These are phyloP conservation scores for Graphilbum fragrans DNA, from an alignment of 2,329 filamentous ascomycete species.

Conservation along the genomic window DNA sequence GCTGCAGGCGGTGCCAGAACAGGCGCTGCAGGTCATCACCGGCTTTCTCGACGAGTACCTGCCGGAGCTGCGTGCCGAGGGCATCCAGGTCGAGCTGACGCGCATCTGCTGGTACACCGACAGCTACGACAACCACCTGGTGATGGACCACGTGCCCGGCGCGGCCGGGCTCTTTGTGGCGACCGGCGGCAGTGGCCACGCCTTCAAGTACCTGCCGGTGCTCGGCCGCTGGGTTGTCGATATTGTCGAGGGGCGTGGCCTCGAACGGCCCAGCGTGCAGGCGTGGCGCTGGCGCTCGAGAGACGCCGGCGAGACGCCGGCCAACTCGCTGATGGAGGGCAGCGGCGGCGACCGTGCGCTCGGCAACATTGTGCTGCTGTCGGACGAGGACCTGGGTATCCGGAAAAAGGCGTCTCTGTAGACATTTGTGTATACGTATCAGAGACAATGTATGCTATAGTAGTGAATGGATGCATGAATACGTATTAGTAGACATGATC, in stretches of 20 bases:
- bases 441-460: no score
- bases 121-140: constrained; percentile 20
- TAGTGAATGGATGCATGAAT: no score
- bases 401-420: no score
- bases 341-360: no score
- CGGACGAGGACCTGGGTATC: no score
- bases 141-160: constrained; percentile 21
- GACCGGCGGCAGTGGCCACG: constrained; percentile 14
- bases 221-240: constrained; percentile 29
- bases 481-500: no score
- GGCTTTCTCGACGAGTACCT: constrained; percentile 25
- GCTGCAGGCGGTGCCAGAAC: constrained; percentile 10
- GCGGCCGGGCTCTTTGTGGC: constrained; percentile 1
- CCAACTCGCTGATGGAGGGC: constrained; percentile 13
- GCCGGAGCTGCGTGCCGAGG: constrained; percentile 24
- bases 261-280: constrained; percentile 15
- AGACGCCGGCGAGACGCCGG: neutral
- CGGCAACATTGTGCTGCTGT: neutral
- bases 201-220: constrained; percentile 18
- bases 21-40: constrained; percentile 14
- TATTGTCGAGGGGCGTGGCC: constrained; percentile 22
- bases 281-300: constrained; percentile 11
- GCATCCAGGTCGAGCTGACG: constrained; percentile 22
- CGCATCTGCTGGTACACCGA: constrained; percentile 24
- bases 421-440: no score